Base-by-base conservation (phyloP, 2,329 filamentous ascomycete species). In the Drechslera avenae region DNA sequence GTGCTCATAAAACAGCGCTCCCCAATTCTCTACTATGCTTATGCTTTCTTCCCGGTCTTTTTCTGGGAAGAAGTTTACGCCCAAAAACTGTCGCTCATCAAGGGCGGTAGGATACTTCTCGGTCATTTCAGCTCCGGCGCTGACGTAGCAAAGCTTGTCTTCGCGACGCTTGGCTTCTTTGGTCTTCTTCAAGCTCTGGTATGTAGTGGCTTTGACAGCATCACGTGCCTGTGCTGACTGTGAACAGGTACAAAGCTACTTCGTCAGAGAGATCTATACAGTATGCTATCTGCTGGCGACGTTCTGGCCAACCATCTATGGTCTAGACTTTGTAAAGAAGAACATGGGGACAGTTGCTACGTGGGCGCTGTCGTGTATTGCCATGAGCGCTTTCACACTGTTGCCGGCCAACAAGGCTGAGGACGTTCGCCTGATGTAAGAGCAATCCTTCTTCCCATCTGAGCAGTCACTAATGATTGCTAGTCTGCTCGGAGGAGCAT, bases 41-140 rank as follows among this genome's bases (percentile, higher is more conserved):
- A 99, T 71, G 89, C 88, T 0, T 83, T 95, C 63, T 99, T 99
- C 73, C 94, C 94, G 0, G 86, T 96, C 2, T 83, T 90, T 50
- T 97, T 99, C 76, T 99, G 94, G 94, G 93, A 97, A 73, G 92
- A 97, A 67, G 90, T 97, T 0, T 93, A 88, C 73, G 89, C 90
- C 3, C 85, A 89, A 21, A 83, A 91, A 48, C 79, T 81, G 37
- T 89, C 89, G 34, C 73, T 97, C 10, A 66, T 76, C 5, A 81
- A 86, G 55, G 92, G 91, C 3, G 80, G 82, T 43, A 81, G 81
- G 56, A 80, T 83, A 41, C 77, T 97, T 7, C 86, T 96, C 59
- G 81, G 83, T 1, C 82, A 92, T 59, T 76, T 92, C 34, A 79
- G 82, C 46, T 86, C 87, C 0, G 75, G 81, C 21, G 77, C 80